Base-by-base conservation (phyloP, 2,329 filamentous ascomycete genomes). In the Colletotrichum noveboracense region DNA sequence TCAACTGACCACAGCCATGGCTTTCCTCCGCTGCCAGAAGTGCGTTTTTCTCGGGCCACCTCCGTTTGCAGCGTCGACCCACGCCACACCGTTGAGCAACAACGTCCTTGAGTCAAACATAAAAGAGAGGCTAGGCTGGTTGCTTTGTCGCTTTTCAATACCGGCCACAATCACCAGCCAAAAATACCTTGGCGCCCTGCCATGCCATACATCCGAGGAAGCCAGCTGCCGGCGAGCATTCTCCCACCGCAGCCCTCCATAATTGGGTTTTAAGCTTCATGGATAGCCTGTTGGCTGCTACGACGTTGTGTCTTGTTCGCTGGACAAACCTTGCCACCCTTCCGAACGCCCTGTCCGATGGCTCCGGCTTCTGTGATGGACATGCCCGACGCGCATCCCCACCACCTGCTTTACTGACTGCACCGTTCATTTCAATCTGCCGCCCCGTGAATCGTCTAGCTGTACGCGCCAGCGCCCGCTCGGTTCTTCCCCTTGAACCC, bases 81-180 rank as follows among this genome's bases (percentile, higher is more conserved):
- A 38, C 55, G 62, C 68, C 36, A 71, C 52, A 30, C 62, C 68
- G 55, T 56, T 75, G 62, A 24, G 18, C 38, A 43, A 38, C 43
- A 64, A n/a, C 28, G 66, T 24, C 24, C 55, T 62, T 30, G 68
- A 75, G 68, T 72, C 72, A 67, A 72, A 62, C 64, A 26, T 6
- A 38, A 16, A 38, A 16, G 36, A 32, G 43, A 52, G 43, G 10
- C n/a, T 52, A 52, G n/a, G 55, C 61, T 9, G 52, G 26, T 66
- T 16, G 62, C 72, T 38, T 74, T 24, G 34, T 38, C 24, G 13
- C 9, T 48, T 13, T 12, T 36, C 38, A 55, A 52, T 32, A 26
- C 34, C 26, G 30, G 34, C n/a, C n/a, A 34, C 24, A 21, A 34
- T 55, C 21, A n/a, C 58, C 28, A 52, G 48, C 16, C n/a, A 65